Base-by-base conservation (phyloP, 768 basidiomycete genomes). In the Amanita rimosa region DNA sequence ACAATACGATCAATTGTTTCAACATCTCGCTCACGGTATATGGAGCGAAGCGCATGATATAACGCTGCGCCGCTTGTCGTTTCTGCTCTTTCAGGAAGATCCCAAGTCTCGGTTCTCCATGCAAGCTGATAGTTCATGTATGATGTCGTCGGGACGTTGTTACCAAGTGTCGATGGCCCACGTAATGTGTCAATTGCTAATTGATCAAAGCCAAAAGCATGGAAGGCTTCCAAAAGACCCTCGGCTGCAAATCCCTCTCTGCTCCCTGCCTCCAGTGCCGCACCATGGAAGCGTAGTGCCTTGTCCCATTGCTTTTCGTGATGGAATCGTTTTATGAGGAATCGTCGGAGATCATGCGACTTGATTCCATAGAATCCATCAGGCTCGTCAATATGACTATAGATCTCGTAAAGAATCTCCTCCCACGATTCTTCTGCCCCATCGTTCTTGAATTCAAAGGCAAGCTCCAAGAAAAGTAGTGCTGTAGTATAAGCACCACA, bases 321-420 rank as follows among this genome's bases (percentile, higher is more conserved):
- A 55, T 90, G 87, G 53, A 95, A 83, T 8, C 90, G 79, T 53
- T 81, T 84, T 45, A 93, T 71, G 31, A 99, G 73, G 49, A 93
- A 86, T 38, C 77, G 74, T 21, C 79, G 75, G n/a, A 88, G 74
- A 58, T 98, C 81, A 27, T 73, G 64, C 6, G 85, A 81, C 53
- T 83, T 74, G 51, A 98, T 92, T 4, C 92, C 92, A 63, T 99
- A 99, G 62, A 99, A 99, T 1, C 96, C 93, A 57, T 99, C 96
- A 0, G 94, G 94, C 61, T 99, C 96, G 58, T 96, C 94, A 52
- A 99, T 92, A 56, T 92, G 85, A 47, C 82, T 81, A 59, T 98
- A 99, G 44, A 98, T 91, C 44, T 85, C 84, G 67, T 92, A 97
- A 17, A 98, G 67, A 21, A 94, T 71, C 50, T 85, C 69, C 54